Base-by-base conservation (phyloP, 768 basidiomycete species). In the Brasilioporus rufonigricans region DNA sequence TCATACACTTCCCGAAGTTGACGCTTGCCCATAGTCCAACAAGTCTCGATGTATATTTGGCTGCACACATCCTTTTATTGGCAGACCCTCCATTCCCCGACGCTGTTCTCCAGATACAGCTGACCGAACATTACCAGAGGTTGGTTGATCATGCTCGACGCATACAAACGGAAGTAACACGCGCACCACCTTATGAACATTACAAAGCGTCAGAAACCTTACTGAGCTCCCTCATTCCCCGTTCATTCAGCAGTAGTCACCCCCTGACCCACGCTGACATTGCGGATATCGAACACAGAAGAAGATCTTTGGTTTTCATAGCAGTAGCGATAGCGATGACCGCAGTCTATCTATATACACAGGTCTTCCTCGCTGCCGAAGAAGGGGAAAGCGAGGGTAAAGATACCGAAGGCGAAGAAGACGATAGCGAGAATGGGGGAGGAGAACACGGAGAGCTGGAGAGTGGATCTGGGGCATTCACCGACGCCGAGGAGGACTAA, bases 21-120 rank as follows among this genome's bases (percentile, higher is more conserved):
- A 56, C 40, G 18, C 23, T 36, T 23, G 16, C 5, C 21, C 33
- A 19, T 50, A 92, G 89, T 44, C 78, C 79, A 13, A 82, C 86
- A 1, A 77, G 79, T 5, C 67, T 91, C 18, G 91, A 93, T 57
- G 66, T 87, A 23, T 65, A 82, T 35, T 71, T 91, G 19, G 86
- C 90, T 18, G 80, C 89, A 7, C 86, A 90, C 57, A 73, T 86
- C 26, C 76, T 89, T 31, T 73, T 90, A 31, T 71, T 91, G 4
- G 56, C 77, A 4, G 69, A 78, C 43, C 80, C 85, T 6, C 79
- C 82, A 35, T 85, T 84, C 52, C 84, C 87, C 1, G 83, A 90
- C 59, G 70, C 81, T 3, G 65, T 83, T 16, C 57, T 92, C 9
- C 76, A 79, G 62, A 73, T 76, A 56, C 76, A 87, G 4, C 65